phyloP scores from a whole-genome alignment of 208 protist species.

The Novymonas esmeraldas region DNA sequence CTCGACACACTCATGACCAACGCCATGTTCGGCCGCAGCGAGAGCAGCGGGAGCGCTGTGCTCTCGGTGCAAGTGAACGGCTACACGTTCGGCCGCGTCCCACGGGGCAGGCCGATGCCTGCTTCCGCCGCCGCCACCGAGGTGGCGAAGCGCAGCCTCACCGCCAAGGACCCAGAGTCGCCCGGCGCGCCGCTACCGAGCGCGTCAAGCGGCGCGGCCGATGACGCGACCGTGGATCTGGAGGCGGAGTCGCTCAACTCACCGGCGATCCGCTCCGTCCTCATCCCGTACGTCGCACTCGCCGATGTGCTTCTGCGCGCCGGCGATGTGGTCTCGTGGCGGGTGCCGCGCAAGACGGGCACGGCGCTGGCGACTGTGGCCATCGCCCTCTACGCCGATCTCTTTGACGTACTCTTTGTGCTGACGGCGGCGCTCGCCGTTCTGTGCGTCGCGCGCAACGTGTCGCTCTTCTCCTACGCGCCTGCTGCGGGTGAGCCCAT shows the following conservation, averaged over 20 bases:
- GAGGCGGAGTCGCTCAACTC: conserved; percentile 41
- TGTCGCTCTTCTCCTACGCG: conserved; percentile 57
- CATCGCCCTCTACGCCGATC: conserved; percentile 49
- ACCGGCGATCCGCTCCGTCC: conserved; percentile 60
- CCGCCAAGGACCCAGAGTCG: conserved; percentile 10
- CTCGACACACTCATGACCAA: conserved; percentile 71
- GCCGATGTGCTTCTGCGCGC: conserved; percentile 56
- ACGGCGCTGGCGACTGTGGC: conserved; percentile 55
- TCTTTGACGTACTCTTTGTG: conserved; percentile 56
- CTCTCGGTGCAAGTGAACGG: conserved; percentile 71
- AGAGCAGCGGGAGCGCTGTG: conserved; percentile 65
- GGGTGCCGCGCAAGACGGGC: conserved; percentile 54
- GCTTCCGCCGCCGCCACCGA: conserved; percentile 13
- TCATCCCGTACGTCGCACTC: conserved; percentile 81
- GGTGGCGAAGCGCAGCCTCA: background rate
- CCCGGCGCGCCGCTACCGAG: conserved; percentile 3
- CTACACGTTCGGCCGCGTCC: conserved; percentile 63
- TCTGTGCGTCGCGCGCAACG: conserved; percentile 46
- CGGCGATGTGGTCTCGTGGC: conserved; percentile 69
- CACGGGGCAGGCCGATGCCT: conserved; percentile 41
- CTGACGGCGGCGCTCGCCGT: conserved; percentile 41
- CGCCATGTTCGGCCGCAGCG: conserved; percentile 73
- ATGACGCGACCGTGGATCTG: background rate
- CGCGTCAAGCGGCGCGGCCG: conserved; percentile 1
- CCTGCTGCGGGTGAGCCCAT: conserved; percentile 15